Conservation (phyloP, 345 rosid species). For the Ceriops decandra region DNA sequence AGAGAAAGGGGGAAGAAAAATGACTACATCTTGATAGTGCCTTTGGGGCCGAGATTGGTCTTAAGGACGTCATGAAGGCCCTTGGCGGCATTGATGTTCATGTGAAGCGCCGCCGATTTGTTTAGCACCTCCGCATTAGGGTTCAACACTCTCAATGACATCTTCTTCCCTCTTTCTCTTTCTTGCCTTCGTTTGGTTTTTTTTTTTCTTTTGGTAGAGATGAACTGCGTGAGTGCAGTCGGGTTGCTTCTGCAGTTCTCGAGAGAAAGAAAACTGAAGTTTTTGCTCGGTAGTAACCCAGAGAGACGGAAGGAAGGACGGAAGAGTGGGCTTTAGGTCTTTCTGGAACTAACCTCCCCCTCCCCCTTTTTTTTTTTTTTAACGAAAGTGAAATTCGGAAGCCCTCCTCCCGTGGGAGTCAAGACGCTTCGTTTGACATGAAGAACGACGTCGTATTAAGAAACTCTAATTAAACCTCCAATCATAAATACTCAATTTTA, state of each 20-base stretch:
- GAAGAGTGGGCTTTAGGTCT: constrained; percentile 16
- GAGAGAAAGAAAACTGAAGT: neutral
- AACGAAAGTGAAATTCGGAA: too few species aligned
- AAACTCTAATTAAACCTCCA: too few species aligned
- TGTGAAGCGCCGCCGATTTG: constrained; percentile 97
- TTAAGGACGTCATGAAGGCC: constrained; percentile 93
- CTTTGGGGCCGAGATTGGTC: constrained; percentile 93
- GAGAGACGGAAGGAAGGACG: too few species aligned
- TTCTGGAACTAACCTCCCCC: neutral
- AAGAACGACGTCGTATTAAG: too few species aligned
- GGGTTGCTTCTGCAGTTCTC: neutral
- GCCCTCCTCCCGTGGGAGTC: too few species aligned
- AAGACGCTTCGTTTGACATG: too few species aligned
- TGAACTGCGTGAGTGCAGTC: neutral
- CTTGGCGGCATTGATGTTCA: constrained; percentile 98
- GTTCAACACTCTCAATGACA: constrained; percentile 87
- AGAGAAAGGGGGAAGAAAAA: neutral
- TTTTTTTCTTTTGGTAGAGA: neutral
- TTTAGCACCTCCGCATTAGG: constrained; percentile 97
- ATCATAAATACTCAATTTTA: too few species aligned
- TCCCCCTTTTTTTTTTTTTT: too few species aligned
- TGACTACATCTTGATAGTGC: constrained; percentile 86
- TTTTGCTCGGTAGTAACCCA: neutral
- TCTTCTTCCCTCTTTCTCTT: constrained; percentile 13
- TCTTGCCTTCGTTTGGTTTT: neutral